Base-by-base conservation (phyloP, 2,329 filamentous ascomycete genomes). In the Paecilomyces niveus region DNA sequence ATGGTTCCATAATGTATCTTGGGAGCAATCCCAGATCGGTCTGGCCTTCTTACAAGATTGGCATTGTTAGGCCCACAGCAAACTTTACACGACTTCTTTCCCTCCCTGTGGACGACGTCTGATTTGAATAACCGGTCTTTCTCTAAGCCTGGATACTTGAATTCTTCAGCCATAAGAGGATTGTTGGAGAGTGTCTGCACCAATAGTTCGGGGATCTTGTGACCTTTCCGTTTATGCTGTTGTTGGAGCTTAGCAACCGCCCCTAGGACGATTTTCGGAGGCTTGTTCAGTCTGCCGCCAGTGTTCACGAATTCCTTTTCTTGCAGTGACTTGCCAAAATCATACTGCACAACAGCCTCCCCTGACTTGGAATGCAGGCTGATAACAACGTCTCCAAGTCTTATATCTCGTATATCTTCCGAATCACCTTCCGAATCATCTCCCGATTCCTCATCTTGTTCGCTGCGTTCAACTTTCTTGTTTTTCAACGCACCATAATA, bases 1-100 rank as follows among this genome's bases (percentile, higher is more conserved):
- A 66, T 63, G 2, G 55, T 15, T 5, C 64, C 64, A 57, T 65
- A 65, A 55, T 65, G 62, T 9, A 66, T 3, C 5, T 5, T 26
- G 24, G 24, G 24, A 26, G 3, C 3, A 26, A 5, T 26, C 3
- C 5, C 24, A 26, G 24, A 5, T 3, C 5, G 24, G 3, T 26
- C 24, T 26, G 3, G 3, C 5, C 24, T 26, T 5, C 5, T 56
- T 9, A 31, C 6, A 3, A 53, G 54, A 45, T 45, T 45, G 8
- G 8, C 8, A 45, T 45, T 45, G 8, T 45, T 3, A 45, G 35
- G 35, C 8, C n/a, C 18, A 39, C 54, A 21, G 11, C 45, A 32
- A 45, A 54, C 13, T 22, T 15, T 45, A 22, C 32, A 51, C 56
- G 51, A 26, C 9, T 33, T 15, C 21, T 54, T 26, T 5, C 24